These are phyloP conservation scores for Solanum boliviense DNA, from an alignment of 257 asterid genomes.

Conservation along the genomic window DNA sequence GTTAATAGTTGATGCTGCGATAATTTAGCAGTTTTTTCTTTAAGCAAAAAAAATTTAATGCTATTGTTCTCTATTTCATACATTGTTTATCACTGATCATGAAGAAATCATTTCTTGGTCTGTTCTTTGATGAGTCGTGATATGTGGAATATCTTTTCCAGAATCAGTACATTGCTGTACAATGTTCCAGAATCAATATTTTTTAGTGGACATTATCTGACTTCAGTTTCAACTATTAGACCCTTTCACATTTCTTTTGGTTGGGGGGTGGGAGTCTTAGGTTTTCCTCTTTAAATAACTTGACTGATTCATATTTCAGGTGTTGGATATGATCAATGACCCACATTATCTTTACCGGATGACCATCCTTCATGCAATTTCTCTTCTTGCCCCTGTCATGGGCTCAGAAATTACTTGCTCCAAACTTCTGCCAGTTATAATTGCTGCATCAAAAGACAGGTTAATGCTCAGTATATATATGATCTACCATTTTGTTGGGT, in stretches of 20 bases:
- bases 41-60: background rate
- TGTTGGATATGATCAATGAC: conserved; percentile 44
- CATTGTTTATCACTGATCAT: background rate
- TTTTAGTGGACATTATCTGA: background rate
- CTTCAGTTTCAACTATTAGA: background rate
- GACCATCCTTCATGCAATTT: conserved; percentile 44
- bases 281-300: background rate
- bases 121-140: background rate
- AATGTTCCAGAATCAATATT: background rate
- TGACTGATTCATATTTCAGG: conserved; percentile 14
- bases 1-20: background rate
- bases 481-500: conserved; percentile 1
- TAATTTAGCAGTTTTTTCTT: background rate
- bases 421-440: conserved; percentile 41
- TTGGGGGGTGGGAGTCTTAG: background rate
- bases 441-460: conserved; percentile 83
- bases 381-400: conserved; percentile 50
- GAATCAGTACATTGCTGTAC: background rate
- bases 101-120: background rate
- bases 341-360: conserved; percentile 49
- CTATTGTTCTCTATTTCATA: background rate
- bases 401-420: conserved; percentile 45
- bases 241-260: background rate
- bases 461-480: conserved; percentile 5
- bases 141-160: background rate